Evolutionary conservation across 2,329 filamentous ascomycete species (phyloP).

Genomic region (Phoma sp.): DNA sequence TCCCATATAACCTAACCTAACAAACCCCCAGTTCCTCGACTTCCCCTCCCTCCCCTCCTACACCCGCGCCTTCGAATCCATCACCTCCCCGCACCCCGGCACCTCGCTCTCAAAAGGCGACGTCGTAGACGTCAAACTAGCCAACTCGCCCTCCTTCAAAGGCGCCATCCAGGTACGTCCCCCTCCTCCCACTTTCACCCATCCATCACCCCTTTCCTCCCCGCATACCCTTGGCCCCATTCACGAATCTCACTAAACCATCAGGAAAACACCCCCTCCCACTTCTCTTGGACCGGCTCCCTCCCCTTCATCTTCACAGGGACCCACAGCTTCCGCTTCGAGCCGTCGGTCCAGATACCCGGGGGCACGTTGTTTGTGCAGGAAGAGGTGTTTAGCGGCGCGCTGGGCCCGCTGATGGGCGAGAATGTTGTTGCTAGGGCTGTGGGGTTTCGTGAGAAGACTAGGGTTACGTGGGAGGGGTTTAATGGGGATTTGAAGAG

Average conservation of each 20-base stretch:
- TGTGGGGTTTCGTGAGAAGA: conserved; percentile 16
- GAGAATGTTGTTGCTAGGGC: conserved; percentile 6
- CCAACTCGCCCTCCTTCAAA: neutral
- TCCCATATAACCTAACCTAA: no score
- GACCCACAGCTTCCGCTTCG: conserved; percentile 24
- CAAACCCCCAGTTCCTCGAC: conserved; percentile 4
- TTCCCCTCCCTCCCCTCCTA: neutral
- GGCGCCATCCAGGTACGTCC: conserved; percentile 8
- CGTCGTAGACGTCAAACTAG: neutral
- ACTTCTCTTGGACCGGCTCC: conserved; percentile 22
- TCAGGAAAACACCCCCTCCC: conserved; percentile 15
- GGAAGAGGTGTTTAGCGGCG: conserved; percentile 25
- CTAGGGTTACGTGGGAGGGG: conserved; percentile 15
- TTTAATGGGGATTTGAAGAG: conserved; percentile 9
- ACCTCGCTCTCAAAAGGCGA: neutral
- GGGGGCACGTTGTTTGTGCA: conserved; percentile 28
- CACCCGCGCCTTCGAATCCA: neutral
- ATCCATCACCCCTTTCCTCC: neutral
- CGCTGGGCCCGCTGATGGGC: conserved; percentile 8
- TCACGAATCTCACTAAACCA: no score
- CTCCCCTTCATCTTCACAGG: conserved; percentile 26
- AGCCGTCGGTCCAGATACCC: conserved; percentile 5
- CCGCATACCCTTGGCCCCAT: no score
- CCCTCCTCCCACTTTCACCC: neutral
- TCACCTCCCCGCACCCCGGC: neutral